These are phyloP conservation scores for Macrolepiota dolichaula DNA, from an alignment of 768 basidiomycete genomes.

Conservation along the genomic window DNA sequence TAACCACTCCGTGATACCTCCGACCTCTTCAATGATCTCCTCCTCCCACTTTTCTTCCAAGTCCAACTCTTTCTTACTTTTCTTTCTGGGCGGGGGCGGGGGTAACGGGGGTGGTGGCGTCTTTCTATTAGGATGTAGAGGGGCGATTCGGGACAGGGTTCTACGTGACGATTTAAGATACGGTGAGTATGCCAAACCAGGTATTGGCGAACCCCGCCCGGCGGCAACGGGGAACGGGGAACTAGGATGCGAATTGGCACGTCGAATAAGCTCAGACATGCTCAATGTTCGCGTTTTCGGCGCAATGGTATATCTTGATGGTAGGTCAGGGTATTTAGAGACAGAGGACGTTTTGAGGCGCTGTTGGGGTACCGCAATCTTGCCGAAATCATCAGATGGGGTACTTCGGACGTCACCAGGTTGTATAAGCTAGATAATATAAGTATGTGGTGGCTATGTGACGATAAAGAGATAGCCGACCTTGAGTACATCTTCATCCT, in stretches of 20 bases:
- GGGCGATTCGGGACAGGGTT: conserved; percentile 65
- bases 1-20: conserved; percentile 61
- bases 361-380: conserved; percentile 8
- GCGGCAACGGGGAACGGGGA: conserved; percentile 46
- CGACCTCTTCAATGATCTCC: conserved; percentile 69
- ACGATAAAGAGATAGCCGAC: background rate
- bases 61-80: conserved; percentile 76
- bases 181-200: conserved; percentile 51
- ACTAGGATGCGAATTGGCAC: conserved; percentile 62
- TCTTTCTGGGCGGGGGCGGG: conserved; percentile 67
- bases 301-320: conserved; percentile 41
- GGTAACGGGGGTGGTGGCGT: conserved; percentile 74
- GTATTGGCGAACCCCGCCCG: conserved; percentile 1
- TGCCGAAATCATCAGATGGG: background rate
- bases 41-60: conserved; percentile 80
- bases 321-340: conserved; percentile 15
- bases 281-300: conserved; percentile 49
- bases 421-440: background rate
- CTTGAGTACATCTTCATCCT: conserved; percentile 1
- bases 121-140: conserved; percentile 69
- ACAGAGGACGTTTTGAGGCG: conserved; percentile 7
- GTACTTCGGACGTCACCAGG: background rate
- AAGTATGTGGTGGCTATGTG: background rate
- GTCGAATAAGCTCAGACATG: conserved; percentile 75
- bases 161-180: conserved; percentile 62